Percentiles rank a stretch among this genome's conserved stretches.
phyloP scores from a whole-genome alignment of 179 eudicot species.

The Silene vulgaris region DNA sequence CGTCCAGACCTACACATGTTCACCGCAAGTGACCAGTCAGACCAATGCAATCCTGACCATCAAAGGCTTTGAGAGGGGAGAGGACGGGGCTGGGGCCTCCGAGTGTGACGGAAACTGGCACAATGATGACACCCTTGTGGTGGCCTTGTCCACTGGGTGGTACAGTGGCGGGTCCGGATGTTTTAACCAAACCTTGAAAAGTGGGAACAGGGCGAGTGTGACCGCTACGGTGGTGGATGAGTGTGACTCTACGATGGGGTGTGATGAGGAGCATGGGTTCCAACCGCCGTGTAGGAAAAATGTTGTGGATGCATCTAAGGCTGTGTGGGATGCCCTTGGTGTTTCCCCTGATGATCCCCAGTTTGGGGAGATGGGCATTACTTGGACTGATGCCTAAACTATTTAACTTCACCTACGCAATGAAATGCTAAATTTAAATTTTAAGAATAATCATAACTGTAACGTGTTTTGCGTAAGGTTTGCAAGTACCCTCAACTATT shows the following conservation, averaged over 20 bases:
- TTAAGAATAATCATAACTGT: neutral
- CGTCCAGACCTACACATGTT: slow-evolving; percentile 42
- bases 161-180: slow-evolving; percentile 32
- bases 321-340: slow-evolving; percentile 52
- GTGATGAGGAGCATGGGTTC: slow-evolving; percentile 47
- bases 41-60: slow-evolving; percentile 35
- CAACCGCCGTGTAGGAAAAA: slow-evolving; percentile 42
- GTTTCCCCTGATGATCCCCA: slow-evolving; percentile 23
- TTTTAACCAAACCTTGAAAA: slow-evolving; percentile 25
- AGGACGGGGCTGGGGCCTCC: slow-evolving; percentile 41
- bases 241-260: slow-evolving; percentile 47
- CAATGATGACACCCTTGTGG: slow-evolving; percentile 28
- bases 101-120: slow-evolving; percentile 38
- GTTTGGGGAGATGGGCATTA: slow-evolving; percentile 38
- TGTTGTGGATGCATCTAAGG: slow-evolving; percentile 48
- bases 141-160: slow-evolving; percentile 53
- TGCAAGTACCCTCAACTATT: no score
- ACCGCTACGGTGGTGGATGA: slow-evolving; percentile 48
- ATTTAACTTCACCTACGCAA: neutral
- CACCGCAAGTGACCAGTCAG: slow-evolving; percentile 32
- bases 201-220: slow-evolving; percentile 35
- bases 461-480: neutral
- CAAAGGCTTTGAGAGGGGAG: slow-evolving; percentile 38
- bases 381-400: slow-evolving; percentile 36
- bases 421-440: neutral